Base-by-base conservation (phyloP, 1,284 basidiomycete species). In the Salmacisia buchloeana region DNA sequence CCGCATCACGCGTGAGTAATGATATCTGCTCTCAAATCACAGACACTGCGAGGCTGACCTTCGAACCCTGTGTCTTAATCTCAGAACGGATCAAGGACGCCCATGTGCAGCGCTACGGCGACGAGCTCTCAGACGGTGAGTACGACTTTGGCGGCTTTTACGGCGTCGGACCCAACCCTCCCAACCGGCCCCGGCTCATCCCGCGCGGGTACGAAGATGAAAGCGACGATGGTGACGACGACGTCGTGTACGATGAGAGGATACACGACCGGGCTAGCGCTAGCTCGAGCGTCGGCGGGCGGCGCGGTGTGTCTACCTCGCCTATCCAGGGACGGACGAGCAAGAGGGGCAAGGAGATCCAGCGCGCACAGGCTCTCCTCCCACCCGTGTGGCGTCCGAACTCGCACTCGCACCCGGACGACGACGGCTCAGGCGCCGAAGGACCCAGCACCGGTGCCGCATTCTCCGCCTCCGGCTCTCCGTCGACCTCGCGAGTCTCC, bases 51-150 rank as follows among this genome's bases (percentile, higher is more conserved):
- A n/a, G n/a, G 31, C 54, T 57, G 9, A 34, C 21, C 54, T 9
- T 25, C 15, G 21, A 13, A 9, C 3, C 57, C 10, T 31, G 15
- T 45, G n/a, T n/a, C n/a, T n/a, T n/a, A n/a, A 43, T 43, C 23
- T 2, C 29, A 54, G 49, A 54, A 12, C 64, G 66, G 7, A 58
- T 78, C 59, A 65, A 74, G 23, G 77, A 78, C 64, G 61, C 71
- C 13, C 77, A 78, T 60, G 69, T 70, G 15, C 69, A 76, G 59
- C 43, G 63, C 2, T 72, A 65, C 58, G 74, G 71, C 43, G 77
- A 78, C 62, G 75, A 75, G 57, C 64, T 78, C 10, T 76, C 74
- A 3, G 76, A 70, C 31, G 75, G 74, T 39, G 75, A 71, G 10
- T 71, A 72, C 45, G 56, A 58, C 18, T n/a, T 36, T 18, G 35